These are phyloP conservation scores for Thelonectria blattea DNA, from an alignment of 2,329 filamentous ascomycete species.

Conservation along the genomic window DNA sequence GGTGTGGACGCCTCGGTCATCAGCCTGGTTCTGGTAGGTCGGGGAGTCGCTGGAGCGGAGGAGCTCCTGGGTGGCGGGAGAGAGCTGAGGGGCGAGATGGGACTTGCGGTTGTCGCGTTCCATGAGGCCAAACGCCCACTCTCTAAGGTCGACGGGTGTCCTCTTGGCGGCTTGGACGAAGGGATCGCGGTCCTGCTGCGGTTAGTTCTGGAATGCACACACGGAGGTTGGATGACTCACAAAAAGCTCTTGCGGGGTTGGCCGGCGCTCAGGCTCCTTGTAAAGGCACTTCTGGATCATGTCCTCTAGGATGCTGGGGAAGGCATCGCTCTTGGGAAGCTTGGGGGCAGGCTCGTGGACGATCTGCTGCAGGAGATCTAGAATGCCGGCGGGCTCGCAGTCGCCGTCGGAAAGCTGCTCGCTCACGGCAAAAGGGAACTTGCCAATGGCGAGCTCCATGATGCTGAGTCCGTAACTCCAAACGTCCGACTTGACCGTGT, in stretches of 20 bases:
- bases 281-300: constrained; percentile 96
- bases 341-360: constrained; percentile 94
- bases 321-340: constrained; percentile 95
- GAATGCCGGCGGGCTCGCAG: constrained; percentile 87
- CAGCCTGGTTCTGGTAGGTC: constrained; percentile 48
- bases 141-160: constrained; percentile 90
- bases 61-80: constrained; percentile 78
- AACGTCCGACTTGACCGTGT: constrained; percentile 97
- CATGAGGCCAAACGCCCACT: constrained; percentile 94
- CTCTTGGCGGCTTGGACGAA: constrained; percentile 97
- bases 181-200: constrained; percentile 80
- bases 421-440: constrained; percentile 88
- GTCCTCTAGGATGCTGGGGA: constrained; percentile 91
- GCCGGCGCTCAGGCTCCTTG: constrained; percentile 86
- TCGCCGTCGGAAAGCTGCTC: constrained; percentile 75
- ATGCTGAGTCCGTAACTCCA: constrained; percentile 96
- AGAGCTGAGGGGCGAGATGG: constrained; percentile 81
- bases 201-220: constrained; percentile 23
- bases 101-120: constrained; percentile 95
- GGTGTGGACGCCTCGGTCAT: constrained; percentile 58
- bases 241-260: constrained; percentile 91
- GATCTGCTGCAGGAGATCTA: constrained; percentile 95
- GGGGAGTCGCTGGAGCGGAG: constrained; percentile 70
- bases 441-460: constrained; percentile 97
- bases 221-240: constrained; percentile 58